Percentiles rank a stretch among this genome's conserved stretches.
Conservation (phyloP, 495 filamentous ascomycete species). For the Daldinia bambusicola region DNA sequence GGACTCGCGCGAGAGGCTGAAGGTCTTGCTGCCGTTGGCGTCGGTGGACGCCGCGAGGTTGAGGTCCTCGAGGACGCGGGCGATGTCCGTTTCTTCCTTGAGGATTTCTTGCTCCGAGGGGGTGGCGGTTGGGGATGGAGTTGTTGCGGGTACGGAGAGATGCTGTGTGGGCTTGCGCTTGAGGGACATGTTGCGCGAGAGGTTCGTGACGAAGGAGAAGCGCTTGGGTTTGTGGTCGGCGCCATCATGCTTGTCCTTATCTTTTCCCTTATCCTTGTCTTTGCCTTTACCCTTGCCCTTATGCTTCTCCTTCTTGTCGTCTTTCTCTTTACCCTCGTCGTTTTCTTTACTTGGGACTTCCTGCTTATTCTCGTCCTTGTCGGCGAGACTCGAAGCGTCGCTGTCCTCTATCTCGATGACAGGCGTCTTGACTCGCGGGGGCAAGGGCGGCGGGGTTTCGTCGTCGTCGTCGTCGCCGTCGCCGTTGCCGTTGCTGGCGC, state of each 20-base stretch:
- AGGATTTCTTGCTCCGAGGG: constrained; percentile 46
- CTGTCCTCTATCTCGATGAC: constrained; percentile 56
- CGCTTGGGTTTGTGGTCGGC: constrained; percentile 50
- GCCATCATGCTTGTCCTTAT: constrained; percentile 27
- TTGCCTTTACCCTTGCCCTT: constrained; percentile 30
- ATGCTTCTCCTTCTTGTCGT: constrained; percentile 34
- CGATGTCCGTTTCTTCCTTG: constrained; percentile 79
- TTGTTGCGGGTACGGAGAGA: not conserved
- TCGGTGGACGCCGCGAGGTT: constrained; percentile 72
- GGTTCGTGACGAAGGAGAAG: constrained; percentile 51
- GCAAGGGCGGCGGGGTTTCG: constrained; percentile 52
- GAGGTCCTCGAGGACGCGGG: constrained; percentile 70
- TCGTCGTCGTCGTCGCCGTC: constrained; percentile 50
- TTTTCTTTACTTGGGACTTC: constrained; percentile 1
- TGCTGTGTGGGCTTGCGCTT: constrained; percentile 32
- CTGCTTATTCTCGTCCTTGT: constrained; percentile 25
- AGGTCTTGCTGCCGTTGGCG: constrained; percentile 64
- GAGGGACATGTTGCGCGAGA: constrained; percentile 35
- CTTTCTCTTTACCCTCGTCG: constrained; percentile 16
- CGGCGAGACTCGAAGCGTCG: constrained; percentile 48
- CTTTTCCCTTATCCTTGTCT: constrained; percentile 15
- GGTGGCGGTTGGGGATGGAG: not conserved
- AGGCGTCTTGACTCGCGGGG: constrained; percentile 57
- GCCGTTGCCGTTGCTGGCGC: constrained; percentile 18
- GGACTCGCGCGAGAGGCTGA: constrained; percentile 84